These are phyloP conservation scores for Globisporangium echinulatum DNA, from an alignment of 352 stramenopile species.

Conservation along the genomic window DNA sequence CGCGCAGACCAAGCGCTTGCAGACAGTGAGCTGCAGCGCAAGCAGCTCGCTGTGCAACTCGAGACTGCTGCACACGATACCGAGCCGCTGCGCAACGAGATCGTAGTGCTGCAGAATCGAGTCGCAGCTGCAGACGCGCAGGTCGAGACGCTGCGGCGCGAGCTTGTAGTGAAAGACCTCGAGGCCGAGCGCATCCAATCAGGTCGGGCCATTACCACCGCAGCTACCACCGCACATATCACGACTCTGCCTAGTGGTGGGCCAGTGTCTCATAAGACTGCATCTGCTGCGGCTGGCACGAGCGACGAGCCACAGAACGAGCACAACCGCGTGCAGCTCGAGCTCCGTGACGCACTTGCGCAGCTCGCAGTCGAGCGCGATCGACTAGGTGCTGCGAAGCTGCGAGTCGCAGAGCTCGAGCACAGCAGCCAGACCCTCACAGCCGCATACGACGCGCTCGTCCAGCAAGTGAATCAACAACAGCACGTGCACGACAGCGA, in stretches of 20 bases:
- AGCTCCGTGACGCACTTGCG: conserved; percentile 9
- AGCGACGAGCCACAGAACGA: conserved; percentile 18
- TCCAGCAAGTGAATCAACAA: conserved; percentile 8
- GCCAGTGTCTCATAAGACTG: too few species aligned
- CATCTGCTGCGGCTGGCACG: conserved; percentile 7
- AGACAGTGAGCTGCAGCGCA: conserved; percentile 14
- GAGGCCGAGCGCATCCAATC: conserved; percentile 25
- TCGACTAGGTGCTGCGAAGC: conserved; percentile 12
- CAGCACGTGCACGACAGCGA: too few species aligned
- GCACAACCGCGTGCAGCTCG: conserved; percentile 15
- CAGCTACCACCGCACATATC: conserved; percentile 22
- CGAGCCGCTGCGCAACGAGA: conserved; percentile 14
- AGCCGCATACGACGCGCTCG: conserved; percentile 1
- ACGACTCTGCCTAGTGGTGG: conserved; percentile 3
- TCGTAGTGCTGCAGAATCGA: conserved; percentile 14
- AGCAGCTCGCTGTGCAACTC: conserved; percentile 13
- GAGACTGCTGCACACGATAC: conserved; percentile 11
- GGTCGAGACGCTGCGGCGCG: conserved; percentile 30
- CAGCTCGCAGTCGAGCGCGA: conserved; percentile 28
- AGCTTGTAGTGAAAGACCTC: conserved; percentile 35
- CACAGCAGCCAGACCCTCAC: conserved; percentile 9
- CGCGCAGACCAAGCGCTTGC: conserved; percentile 31
- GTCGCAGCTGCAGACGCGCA: conserved; percentile 15
- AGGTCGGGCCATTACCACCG: conserved; percentile 1
- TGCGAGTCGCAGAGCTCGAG: conserved; percentile 21